Base-by-base conservation (phyloP, 345 rosid species). In the Carallia pectinifolia region DNA sequence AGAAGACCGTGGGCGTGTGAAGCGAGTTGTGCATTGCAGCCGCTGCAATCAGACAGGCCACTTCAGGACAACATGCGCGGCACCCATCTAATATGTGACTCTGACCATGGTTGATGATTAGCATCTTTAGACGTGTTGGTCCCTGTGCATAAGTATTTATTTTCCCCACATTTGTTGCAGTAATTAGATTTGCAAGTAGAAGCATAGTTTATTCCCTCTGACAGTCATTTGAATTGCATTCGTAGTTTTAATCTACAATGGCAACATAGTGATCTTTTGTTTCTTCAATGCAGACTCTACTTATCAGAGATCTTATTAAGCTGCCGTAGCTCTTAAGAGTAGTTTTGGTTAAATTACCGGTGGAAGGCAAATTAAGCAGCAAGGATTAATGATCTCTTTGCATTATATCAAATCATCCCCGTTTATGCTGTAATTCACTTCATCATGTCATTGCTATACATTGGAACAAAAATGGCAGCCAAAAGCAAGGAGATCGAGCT, bases 1-100 rank as follows among this genome's bases (percentile, higher is more conserved):
- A 36, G 99, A 95, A 76, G 99, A 92, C 47, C 88, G 96, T 30
- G 98, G 98, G 2, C 86, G 96, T 2, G 88, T 81, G 60, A 95
- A 95, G 80, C 83, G 99, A 66, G 94, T 92, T 65, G 99, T 92
- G 84, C 99, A 95, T 72, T 95, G 99, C 71, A 92, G 99, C 74
- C 90, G 97, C 33, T 95, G 99, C 81, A 92, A 95, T 71, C 99
- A 95, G 82, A 92, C 97, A 5, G 96, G 99, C 18, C 99, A 95
- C 84, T 95, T 95, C 81, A 85, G 99, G 82, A 95, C 99, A 69
- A 95, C 98, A 2, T 94, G 97, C 83, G 97, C 97, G 68, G 92
- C 99, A 10, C 97, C 99, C 39, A 91, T 92, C 67, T 94, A 82
- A 77, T 67, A 27, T 69, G 18, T 44, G 36, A 67, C 50, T 37